Evolutionary conservation across 2,329 filamentous ascomycete species (phyloP), one percentile per base, ranked within the genome.

Genomic region (Colletotrichum coccodes): DNA sequence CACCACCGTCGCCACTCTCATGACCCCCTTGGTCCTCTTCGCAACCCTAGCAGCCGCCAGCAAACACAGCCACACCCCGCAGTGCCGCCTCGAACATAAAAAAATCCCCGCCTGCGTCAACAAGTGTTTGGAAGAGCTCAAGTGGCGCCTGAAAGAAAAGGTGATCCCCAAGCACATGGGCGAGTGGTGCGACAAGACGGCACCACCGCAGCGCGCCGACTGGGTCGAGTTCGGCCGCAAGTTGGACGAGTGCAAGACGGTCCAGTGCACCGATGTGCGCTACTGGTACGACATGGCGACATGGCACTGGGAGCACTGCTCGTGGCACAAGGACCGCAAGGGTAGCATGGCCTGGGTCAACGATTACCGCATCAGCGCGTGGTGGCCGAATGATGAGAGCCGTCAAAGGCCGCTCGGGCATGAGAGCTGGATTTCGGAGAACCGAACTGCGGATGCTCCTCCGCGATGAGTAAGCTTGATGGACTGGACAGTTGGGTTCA

Each of bases 351-450:
- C 49, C 5, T 53, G 30, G 11, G 49, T 53, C 49, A 53, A 53
- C 49, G 49, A 53, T 3, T 53, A 53, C 30, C 49, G 49, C 30
- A 18, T 53, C 12, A 53, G 49, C 49, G 49, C 49, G 6, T 53
- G 49, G 49, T 53, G 49, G 49, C 49, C 49, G 11, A 53, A 36
- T 14, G 32, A 53, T n/a, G 49, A 53, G 8, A 30, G 49, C n/a
- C 49, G 49, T 12, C 49, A 30, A 12, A 21, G 49, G 30, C 49
- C 49, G 6, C 49, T 30, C 4, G 21, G 11, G 8, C 49, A 53
- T 12, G 49, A 53, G 30, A 36, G 49, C n/a, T 53, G 49, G 49
- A 53, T 53, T 34, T 53, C 49, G 30, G 49, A 53, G 30, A 53
- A 53, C 49, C 30, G 49, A 14, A 53, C 49, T 5, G 11, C 49